Base-by-base conservation (phyloP, 2,329 filamentous ascomycete species). In the Mariannaea elegans region DNA sequence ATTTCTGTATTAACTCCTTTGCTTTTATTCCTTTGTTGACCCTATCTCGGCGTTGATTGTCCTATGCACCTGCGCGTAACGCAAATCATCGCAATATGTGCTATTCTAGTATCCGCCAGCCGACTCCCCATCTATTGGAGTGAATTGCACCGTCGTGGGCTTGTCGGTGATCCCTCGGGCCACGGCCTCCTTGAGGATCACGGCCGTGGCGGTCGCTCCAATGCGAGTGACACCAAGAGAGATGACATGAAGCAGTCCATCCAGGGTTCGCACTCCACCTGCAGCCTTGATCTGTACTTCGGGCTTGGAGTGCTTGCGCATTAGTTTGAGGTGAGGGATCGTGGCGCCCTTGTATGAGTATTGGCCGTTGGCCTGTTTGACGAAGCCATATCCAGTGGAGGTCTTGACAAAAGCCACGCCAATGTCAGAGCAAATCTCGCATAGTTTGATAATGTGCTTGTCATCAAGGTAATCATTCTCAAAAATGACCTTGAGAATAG, bases 381-480 rank as follows among this genome's bases (percentile, higher is more conserved):
- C 82, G 41, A 88, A 87, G 0, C 84, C 85, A 63, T 86, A 87
- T 1, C 86, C 85, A 0, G 85, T 87, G 1, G 83, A 85, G 0
- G 86, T 88, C 75, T 88, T 88, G 63, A 87, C 80, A 56, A 86
- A 88, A 0, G 80, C 84, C 0, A 88, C 85, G 0, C 72, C 73
- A 0, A 84, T 32, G 0, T 76, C 69, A 0, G 80, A 80, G 68
- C 86, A 88, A 27, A 88, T 85, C 68, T 80, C 66, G 66, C 85
- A 87, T 0, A 88, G 75, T 6, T 72, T 75, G 8, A 78, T 64
- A 49, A 88, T 85, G 34, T 87, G 79, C 10, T 79, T 67, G 0
- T 83, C 74, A 2, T 75, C 24, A 0, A 88, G 77, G 61, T 81
- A 88, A 66, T 87, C 84, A 64, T 86, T 88, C 65, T 88, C 85